Percentiles rank a stretch among this genome's conserved stretches.
Evolutionary conservation across 305 asterid genomes (phyloP).

Genomic region (Lippia alba): DNA sequence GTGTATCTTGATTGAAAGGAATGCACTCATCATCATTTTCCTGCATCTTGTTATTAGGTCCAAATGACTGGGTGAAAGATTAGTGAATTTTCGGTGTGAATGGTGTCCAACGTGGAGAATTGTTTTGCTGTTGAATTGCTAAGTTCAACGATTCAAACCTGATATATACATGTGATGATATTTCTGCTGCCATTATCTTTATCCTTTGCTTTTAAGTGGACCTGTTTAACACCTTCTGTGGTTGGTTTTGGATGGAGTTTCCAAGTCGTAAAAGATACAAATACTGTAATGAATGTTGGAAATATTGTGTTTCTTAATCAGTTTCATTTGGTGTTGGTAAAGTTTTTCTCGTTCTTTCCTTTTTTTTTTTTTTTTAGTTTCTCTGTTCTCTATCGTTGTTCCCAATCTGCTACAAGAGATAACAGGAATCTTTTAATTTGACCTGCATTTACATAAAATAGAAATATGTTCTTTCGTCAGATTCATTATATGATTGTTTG

Average conservation of each 20-base stretch:
- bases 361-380: neutral
- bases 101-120: too few species aligned
- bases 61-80: too few species aligned
- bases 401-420: constrained; percentile 5
- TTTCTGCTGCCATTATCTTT: constrained; percentile 1
- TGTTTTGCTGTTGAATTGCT: too few species aligned
- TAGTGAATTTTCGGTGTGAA: too few species aligned
- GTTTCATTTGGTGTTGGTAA: neutral
- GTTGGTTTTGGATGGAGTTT: neutral
- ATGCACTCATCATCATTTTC: too few species aligned
- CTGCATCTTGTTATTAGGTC: too few species aligned
- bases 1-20: too few species aligned
- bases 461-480: neutral
- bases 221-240: neutral
- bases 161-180: neutral
- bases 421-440: constrained; percentile 6
- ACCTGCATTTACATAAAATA: constrained; percentile 4
- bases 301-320: too few species aligned
- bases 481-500: constrained; percentile 29
- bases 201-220: neutral
- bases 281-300: too few species aligned
- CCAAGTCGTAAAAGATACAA: neutral
- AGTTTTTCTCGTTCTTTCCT: neutral
- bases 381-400: neutral
- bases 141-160: too few species aligned